Percentiles rank a stretch among this genome's conserved stretches.
These are phyloP conservation scores for Chaetoscypha palmicola DNA, from an alignment of 2,329 filamentous ascomycete species.

Conservation along the genomic window DNA sequence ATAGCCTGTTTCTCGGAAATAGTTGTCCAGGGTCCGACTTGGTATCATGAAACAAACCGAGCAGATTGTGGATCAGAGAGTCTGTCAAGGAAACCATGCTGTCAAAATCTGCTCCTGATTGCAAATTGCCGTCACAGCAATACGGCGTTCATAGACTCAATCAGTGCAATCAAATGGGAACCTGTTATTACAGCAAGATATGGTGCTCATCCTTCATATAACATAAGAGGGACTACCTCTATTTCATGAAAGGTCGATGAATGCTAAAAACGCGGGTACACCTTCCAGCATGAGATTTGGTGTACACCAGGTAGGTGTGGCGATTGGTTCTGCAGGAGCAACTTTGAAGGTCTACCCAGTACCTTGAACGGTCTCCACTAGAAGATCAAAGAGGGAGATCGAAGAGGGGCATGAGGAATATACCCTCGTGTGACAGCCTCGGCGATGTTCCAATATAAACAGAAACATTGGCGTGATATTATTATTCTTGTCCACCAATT, in stretches of 20 bases:
- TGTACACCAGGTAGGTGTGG: no score
- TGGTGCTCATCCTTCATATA: no score
- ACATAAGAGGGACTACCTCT: no score
- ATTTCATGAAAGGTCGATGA: no score
- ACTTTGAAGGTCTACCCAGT: background rate
- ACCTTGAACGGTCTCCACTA: background rate
- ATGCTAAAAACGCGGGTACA: background rate
- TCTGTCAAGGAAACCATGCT: conserved; percentile 7
- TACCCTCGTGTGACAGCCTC: background rate
- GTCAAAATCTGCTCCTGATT: no score
- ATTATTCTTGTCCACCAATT: background rate
- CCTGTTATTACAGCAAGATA: no score
- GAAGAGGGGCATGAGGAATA: background rate
- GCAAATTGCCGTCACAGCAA: no score
- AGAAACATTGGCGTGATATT: background rate
- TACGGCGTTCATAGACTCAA: no score
- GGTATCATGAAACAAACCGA: background rate
- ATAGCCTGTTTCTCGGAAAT: conserved; percentile 1
- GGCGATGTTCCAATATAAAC: background rate
- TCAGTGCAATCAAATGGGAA: no score
- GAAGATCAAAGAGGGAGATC: no score
- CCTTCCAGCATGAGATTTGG: background rate
- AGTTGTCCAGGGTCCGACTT: conserved; percentile 7
- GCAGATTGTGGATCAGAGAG: conserved; percentile 7
- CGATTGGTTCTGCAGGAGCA: background rate